A percentile compares a stretch with the other conserved stretches of the same genome.
Evolutionary conservation across 2,329 filamentous ascomycete species (phyloP).

Genomic region (Xylariales sp.): DNA sequence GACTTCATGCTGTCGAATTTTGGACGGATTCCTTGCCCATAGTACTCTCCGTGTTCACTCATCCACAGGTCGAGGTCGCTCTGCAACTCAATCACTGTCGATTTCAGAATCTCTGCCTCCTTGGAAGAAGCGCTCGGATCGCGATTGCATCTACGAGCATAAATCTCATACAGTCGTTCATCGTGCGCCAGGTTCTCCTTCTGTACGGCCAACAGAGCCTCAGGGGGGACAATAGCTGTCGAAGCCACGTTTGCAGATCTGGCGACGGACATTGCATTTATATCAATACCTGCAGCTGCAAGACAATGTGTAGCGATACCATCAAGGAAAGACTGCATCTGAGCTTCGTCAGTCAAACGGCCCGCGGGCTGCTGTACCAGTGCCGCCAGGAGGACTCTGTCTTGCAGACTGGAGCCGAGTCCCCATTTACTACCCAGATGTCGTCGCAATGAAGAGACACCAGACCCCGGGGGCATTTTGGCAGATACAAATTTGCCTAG

Average conservation of each 20-base stretch:
- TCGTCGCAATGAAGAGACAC: slow-evolving; percentile 3
- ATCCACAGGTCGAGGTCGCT: slow-evolving; percentile 16
- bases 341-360: slow-evolving; percentile 4
- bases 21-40: slow-evolving; percentile 23
- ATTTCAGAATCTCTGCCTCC: slow-evolving; percentile 4
- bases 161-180: slow-evolving; percentile 6
- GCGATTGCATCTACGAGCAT: slow-evolving; percentile 6
- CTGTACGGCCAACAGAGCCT: slow-evolving; percentile 7
- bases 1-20: slow-evolving; percentile 23
- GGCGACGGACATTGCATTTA: neutral
- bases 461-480: slow-evolving; percentile 7
- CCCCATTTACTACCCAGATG: slow-evolving; percentile 8
- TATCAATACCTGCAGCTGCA: slow-evolving; percentile 4
- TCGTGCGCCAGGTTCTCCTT: slow-evolving; percentile 5
- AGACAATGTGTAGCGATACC: slow-evolving; percentile 4
- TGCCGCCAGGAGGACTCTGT: neutral
- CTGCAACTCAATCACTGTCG: slow-evolving; percentile 14
- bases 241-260: neutral
- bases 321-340: slow-evolving; percentile 7
- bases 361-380: slow-evolving; percentile 4
- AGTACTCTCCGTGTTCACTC: slow-evolving; percentile 26
- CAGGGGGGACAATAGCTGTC: neutral
- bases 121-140: slow-evolving; percentile 1
- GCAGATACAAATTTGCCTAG: slow-evolving; percentile 15
- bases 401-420: slow-evolving; percentile 8